phyloP scores from a whole-genome alignment of 129 eudicot species.

The Deinandra increscens region DNA sequence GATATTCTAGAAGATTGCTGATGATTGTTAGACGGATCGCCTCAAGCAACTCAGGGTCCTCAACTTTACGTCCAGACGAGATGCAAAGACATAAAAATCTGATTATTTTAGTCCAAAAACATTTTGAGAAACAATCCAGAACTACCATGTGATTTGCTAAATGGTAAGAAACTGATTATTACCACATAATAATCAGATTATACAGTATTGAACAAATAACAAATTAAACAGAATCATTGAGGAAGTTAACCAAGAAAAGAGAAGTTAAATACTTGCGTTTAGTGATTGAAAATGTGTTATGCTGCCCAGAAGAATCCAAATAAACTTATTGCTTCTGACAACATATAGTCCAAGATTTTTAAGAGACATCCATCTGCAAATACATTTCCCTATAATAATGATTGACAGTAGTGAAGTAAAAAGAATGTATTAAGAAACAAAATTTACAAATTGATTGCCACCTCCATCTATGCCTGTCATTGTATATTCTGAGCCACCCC shows the following conservation, averaged over 20 bases:
- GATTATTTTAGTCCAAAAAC: no score
- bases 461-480: no score
- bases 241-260: neutral
- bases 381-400: conserved; percentile 24
- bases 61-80: conserved; percentile 89
- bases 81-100: no score
- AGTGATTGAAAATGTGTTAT: conserved; percentile 83
- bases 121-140: no score
- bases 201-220: no score
- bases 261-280: conserved; percentile 70
- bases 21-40: conserved; percentile 91
- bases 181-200: no score
- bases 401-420: neutral
- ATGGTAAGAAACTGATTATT: no score
- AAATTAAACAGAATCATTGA: neutral
- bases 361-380: conserved; percentile 80
- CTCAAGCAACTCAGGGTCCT: conserved; percentile 94
- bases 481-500: no score
- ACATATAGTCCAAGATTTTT: conserved; percentile 91
- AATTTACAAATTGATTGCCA: neutral
- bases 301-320: conserved; percentile 95
- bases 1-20: conserved; percentile 84
- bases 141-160: no score
- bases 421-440: neutral
- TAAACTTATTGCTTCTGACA: conserved; percentile 85